These are phyloP conservation scores for Lentinula aciculospora DNA, from an alignment of 768 basidiomycete species.

Conservation along the genomic window DNA sequence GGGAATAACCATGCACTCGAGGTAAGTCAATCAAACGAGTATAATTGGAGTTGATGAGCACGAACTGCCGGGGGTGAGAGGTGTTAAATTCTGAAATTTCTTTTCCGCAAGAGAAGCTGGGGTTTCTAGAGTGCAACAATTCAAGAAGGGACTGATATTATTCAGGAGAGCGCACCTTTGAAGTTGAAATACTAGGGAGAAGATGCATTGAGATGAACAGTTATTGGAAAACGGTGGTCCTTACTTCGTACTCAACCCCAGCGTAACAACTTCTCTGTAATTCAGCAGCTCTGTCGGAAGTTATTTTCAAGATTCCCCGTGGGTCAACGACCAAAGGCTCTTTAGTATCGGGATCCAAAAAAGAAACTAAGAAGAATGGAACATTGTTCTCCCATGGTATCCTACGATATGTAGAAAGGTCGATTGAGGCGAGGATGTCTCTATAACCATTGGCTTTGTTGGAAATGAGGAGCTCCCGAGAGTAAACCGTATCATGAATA, in stretches of 20 bases:
- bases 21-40: not conserved
- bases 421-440: constrained; percentile 82
- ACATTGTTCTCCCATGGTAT: constrained; percentile 91
- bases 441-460: constrained; percentile 90
- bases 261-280: constrained; percentile 62
- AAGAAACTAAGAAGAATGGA: constrained; percentile 91
- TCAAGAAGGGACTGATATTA: not conserved
- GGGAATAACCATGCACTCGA: constrained; percentile 94
- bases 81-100: constrained; percentile 64
- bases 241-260: constrained; percentile 92
- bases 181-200: constrained; percentile 76
- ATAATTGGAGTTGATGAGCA: constrained; percentile 8
- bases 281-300: constrained; percentile 43
- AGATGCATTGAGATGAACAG: constrained; percentile 8
- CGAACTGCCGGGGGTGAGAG: constrained; percentile 92
- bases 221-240: constrained; percentile 11
- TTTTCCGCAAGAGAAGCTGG: constrained; percentile 72
- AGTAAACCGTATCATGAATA: constrained; percentile 84
- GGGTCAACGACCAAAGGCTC: constrained; percentile 80
- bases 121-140: constrained; percentile 54
- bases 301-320: constrained; percentile 66
- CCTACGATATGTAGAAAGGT: constrained; percentile 81
- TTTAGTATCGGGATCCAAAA: constrained; percentile 81
- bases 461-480: constrained; percentile 82
- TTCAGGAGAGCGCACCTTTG: constrained; percentile 47